A percentile compares a stretch with the other conserved stretches of the same genome.
These are phyloP conservation scores for Paracamarosporium sp. DNA, from an alignment of 2,329 filamentous ascomycete genomes.

Conservation along the genomic window DNA sequence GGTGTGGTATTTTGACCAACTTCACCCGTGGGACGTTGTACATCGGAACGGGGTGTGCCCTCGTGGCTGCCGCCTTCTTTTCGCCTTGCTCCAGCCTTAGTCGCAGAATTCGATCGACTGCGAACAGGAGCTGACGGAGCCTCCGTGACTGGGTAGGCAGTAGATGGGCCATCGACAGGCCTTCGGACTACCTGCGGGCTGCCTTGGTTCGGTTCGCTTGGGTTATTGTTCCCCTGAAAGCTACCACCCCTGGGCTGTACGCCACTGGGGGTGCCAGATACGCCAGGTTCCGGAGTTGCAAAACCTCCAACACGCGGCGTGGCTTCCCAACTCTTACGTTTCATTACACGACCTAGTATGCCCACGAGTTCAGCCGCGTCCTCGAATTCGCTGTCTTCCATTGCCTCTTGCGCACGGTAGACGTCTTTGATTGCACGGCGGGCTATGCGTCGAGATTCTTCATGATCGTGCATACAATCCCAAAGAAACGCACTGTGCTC, in stretches of 20 bases:
- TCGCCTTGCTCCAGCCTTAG: constrained; percentile 28
- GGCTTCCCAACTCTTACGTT: constrained; percentile 59
- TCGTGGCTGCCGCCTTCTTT: constrained; percentile 31
- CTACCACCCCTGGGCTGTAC: constrained; percentile 19
- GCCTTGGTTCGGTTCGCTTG: constrained; percentile 21
- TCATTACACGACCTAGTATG: constrained; percentile 87
- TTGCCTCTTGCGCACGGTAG: constrained; percentile 87
- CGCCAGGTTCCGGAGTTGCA: constrained; percentile 35
- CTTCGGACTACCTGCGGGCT: constrained; percentile 30
- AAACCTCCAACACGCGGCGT: constrained; percentile 42
- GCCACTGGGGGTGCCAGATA: constrained; percentile 18
- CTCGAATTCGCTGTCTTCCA: constrained; percentile 94
- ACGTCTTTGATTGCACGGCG: constrained; percentile 87
- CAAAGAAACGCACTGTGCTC: constrained; percentile 94
- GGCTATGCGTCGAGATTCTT: constrained; percentile 77
- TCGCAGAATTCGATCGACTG: constrained; percentile 38
- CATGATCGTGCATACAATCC: constrained; percentile 85
- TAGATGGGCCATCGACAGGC: constrained; percentile 34
- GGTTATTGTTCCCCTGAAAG: constrained; percentile 15
- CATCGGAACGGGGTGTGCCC: constrained; percentile 31
- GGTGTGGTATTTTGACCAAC: constrained; percentile 42
- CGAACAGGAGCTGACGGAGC: constrained; percentile 24
- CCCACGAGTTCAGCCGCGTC: constrained; percentile 90
- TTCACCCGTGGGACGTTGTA: constrained; percentile 31
- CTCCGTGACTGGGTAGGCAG: constrained; percentile 26